These are phyloP conservation scores for Metschnikowia hibisci DNA, from an alignment of 805 yeast genomes.

Conservation along the genomic window DNA sequence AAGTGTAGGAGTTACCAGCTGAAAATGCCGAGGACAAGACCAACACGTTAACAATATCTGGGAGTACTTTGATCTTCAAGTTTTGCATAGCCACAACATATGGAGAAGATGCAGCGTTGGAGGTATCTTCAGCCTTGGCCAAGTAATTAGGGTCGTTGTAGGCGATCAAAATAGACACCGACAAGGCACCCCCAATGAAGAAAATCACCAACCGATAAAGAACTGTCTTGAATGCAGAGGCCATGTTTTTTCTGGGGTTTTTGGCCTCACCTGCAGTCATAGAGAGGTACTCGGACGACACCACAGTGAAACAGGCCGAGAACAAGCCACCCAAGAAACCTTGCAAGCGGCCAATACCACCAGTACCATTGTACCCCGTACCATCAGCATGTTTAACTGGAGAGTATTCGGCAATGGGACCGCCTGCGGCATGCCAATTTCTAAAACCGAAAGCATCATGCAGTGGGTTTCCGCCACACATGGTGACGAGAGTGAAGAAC, in stretches of 20 bases:
- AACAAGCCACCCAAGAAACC: slow-evolving; percentile 40
- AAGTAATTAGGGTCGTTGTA: slow-evolving; percentile 19
- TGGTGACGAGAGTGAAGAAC: slow-evolving; percentile 70
- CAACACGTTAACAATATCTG: slow-evolving; percentile 18
- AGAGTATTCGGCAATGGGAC: slow-evolving; percentile 33
- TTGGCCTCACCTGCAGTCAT: slow-evolving; percentile 43
- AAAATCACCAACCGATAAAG: slow-evolving; percentile 43
- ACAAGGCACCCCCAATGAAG: slow-evolving; percentile 42
- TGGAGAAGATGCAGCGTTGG: slow-evolving; percentile 21
- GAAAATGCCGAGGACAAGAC: slow-evolving; percentile 19
- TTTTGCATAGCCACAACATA: slow-evolving; percentile 22
- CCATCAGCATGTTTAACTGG: background rate
- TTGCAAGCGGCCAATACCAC: slow-evolving; percentile 37
- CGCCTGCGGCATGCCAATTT: slow-evolving; percentile 37
- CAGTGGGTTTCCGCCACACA: slow-evolving; percentile 84
- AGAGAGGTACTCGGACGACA: slow-evolving; percentile 43
- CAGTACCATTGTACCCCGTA: slow-evolving; percentile 28
- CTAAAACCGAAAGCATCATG: slow-evolving; percentile 52
- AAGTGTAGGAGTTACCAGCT: slow-evolving; percentile 21
- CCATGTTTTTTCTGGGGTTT: slow-evolving; percentile 40
- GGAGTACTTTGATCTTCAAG: slow-evolving; percentile 17
- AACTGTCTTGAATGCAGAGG: slow-evolving; percentile 40
- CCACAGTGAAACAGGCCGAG: slow-evolving; percentile 38
- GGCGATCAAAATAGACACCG: slow-evolving; percentile 35
- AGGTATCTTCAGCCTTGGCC: slow-evolving; percentile 11